phyloP scores from a whole-genome alignment of 164 flowering plant species.

The Vitis rupestris region DNA sequence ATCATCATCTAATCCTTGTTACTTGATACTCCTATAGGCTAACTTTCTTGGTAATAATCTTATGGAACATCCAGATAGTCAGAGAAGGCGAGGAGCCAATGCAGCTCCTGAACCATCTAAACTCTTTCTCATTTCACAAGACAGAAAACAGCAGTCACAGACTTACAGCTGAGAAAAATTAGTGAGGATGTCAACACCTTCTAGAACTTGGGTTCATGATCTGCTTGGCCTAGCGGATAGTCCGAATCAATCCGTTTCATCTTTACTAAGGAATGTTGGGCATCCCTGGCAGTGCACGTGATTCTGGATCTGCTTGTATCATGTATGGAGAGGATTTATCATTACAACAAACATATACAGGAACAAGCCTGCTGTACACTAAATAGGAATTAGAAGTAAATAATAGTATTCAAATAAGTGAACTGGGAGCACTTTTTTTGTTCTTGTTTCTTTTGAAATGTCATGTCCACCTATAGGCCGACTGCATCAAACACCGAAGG shows the following conservation, averaged over 20 bases:
- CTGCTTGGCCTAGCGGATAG: background rate
- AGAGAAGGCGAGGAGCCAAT: conserved; percentile 44
- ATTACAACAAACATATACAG: conserved; percentile 14
- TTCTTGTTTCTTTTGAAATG: background rate
- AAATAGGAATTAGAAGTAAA: conserved; percentile 9
- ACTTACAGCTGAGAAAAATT: background rate
- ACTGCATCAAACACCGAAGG: conserved; percentile 15
- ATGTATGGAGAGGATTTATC: conserved; percentile 15
- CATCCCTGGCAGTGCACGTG: too few species aligned
- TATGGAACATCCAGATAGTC: conserved; percentile 33
- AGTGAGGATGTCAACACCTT: background rate
- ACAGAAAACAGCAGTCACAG: conserved; percentile 2
- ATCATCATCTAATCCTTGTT: too few species aligned
- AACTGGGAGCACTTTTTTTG: background rate
- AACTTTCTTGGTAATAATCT: background rate
- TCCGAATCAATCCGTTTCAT: background rate
- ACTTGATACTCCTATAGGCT: background rate
- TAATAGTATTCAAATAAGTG: conserved; percentile 11
- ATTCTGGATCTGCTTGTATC: conserved; percentile 15
- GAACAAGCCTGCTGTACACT: conserved; percentile 18
- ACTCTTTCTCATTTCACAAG: conserved; percentile 14
- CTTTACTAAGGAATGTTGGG: too few species aligned
- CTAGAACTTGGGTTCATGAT: background rate
- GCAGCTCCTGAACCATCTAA: conserved; percentile 31
- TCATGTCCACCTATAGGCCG: background rate